These are phyloP conservation scores for Ochetophila trinervis DNA, from an alignment of 306 rosid species.

Conservation along the genomic window DNA sequence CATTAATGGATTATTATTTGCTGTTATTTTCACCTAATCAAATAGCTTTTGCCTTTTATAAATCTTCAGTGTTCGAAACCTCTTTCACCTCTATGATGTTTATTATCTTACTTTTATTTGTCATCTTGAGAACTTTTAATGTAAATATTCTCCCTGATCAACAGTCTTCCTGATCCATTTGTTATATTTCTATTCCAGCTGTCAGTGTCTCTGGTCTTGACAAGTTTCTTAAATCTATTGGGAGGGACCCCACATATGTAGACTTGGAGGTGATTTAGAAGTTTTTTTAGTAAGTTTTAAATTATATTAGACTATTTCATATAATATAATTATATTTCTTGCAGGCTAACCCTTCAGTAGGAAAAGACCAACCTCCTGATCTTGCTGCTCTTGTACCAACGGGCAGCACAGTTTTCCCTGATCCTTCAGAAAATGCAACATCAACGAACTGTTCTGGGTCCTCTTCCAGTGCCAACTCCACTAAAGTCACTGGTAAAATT, in stretches of 20 bases:
- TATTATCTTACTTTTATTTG: neutral
- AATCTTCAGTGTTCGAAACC: neutral
- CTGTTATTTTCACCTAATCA: neutral
- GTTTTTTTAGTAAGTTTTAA: neutral
- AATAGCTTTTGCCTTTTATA: neutral
- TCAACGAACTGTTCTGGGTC: constrained; percentile 43
- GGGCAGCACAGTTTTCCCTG: constrained; percentile 42
- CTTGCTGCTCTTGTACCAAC: constrained; percentile 80
- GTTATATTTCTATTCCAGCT: constrained; percentile 45
- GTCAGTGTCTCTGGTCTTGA: constrained; percentile 57
- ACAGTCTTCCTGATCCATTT: constrained; percentile 1
- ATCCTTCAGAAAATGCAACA: constrained; percentile 50
- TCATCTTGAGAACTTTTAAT: neutral
- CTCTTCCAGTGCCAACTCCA: constrained; percentile 32
- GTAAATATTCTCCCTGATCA: neutral
- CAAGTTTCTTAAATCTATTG: constrained; percentile 72
- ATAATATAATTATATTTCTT: constrained; percentile 15
- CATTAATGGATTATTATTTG: neutral
- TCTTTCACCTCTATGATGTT: neutral
- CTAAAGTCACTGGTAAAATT: constrained; percentile 43
- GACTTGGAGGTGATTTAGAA: constrained; percentile 78
- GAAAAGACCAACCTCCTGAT: constrained; percentile 97
- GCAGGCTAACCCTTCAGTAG: constrained; percentile 83
- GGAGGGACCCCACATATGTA: constrained; percentile 73
- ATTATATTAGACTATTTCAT: constrained; percentile 8